These are phyloP conservation scores for Exophiala spinifera DNA, from an alignment of 2,329 filamentous ascomycete genomes.

Conservation along the genomic window DNA sequence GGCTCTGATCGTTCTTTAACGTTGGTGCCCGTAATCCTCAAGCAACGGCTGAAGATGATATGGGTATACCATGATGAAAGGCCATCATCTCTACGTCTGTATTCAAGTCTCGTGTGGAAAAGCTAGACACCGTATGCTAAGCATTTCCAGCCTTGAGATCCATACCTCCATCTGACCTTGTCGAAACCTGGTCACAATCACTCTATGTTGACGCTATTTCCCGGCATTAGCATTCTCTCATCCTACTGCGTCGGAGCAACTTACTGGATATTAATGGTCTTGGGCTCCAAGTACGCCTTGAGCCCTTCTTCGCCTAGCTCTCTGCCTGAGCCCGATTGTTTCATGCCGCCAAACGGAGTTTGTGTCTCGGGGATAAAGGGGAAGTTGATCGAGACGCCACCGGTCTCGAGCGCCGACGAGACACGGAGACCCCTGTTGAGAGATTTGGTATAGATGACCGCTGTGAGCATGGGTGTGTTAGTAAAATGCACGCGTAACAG, in stretches of 20 bases:
- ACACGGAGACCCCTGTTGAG: conserved; percentile 40
- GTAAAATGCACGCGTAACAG: too few species aligned
- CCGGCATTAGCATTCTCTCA: too few species aligned
- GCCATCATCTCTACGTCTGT: too few species aligned
- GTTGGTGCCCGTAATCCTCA: too few species aligned
- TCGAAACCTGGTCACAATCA: neutral
- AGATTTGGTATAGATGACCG: conserved; percentile 40
- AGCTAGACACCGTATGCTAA: too few species aligned
- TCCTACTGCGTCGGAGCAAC: neutral
- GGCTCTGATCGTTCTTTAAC: too few species aligned
- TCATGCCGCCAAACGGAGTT: conserved; percentile 44
- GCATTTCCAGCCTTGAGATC: too few species aligned
- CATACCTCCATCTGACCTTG: too few species aligned
- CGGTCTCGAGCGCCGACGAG: conserved; percentile 40
- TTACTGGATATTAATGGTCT: conserved; percentile 12
- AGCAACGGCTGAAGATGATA: too few species aligned
- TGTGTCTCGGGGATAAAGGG: conserved; percentile 39
- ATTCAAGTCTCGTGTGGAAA: too few species aligned
- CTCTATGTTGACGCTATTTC: neutral
- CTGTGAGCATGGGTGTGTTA: conserved; percentile 13
- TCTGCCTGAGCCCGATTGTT: conserved; percentile 50
- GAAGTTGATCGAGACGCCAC: conserved; percentile 45
- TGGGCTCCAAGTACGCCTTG: conserved; percentile 11
- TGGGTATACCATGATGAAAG: too few species aligned
- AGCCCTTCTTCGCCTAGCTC: conserved; percentile 40